phyloP scores from a whole-genome alignment of 2,329 filamentous ascomycete genomes.

The Fusarium transvaalense region DNA sequence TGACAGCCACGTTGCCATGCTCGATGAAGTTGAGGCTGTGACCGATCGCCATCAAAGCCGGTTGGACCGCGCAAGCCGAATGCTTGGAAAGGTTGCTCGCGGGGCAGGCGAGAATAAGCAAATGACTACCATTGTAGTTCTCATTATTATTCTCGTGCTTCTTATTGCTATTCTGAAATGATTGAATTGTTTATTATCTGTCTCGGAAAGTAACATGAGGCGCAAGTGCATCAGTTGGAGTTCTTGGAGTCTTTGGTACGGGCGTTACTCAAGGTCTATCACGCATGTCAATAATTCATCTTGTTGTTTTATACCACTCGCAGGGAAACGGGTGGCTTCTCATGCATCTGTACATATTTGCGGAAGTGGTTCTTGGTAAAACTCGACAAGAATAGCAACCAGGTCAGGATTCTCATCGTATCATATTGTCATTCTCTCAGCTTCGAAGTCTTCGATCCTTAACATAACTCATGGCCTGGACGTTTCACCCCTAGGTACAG shows the following conservation, averaged over 20 bases:
- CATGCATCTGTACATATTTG: constrained; percentile 19
- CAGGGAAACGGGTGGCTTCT: neutral
- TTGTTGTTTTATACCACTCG: neutral
- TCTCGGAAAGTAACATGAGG: constrained; percentile 25
- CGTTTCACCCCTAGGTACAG: constrained; percentile 7
- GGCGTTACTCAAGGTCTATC: constrained; percentile 15
- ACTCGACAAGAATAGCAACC: neutral
- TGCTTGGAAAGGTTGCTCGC: constrained; percentile 77
- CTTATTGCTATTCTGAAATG: constrained; percentile 86
- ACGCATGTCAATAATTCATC: constrained; percentile 8
- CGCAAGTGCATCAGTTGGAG: constrained; percentile 41
- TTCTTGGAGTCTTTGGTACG: constrained; percentile 33
- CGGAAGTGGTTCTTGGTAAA: neutral
- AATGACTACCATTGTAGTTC: constrained; percentile 81
- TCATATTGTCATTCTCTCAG: constrained; percentile 30
- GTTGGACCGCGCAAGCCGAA: constrained; percentile 79
- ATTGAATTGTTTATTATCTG: constrained; percentile 24
- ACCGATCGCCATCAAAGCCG: constrained; percentile 84
- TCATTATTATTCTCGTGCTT: constrained; percentile 86
- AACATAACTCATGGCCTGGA: constrained; percentile 32
- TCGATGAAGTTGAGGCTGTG: constrained; percentile 88
- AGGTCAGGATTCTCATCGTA: constrained; percentile 9
- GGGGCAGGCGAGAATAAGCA: constrained; percentile 89
- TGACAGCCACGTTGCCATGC: constrained; percentile 86
- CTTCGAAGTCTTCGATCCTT: constrained; percentile 17